Percentiles rank a stretch among this genome's conserved stretches.
Evolutionary conservation across 148 eudicot genomes (phyloP).

Genomic region (Rhododendron williamsianum): DNA sequence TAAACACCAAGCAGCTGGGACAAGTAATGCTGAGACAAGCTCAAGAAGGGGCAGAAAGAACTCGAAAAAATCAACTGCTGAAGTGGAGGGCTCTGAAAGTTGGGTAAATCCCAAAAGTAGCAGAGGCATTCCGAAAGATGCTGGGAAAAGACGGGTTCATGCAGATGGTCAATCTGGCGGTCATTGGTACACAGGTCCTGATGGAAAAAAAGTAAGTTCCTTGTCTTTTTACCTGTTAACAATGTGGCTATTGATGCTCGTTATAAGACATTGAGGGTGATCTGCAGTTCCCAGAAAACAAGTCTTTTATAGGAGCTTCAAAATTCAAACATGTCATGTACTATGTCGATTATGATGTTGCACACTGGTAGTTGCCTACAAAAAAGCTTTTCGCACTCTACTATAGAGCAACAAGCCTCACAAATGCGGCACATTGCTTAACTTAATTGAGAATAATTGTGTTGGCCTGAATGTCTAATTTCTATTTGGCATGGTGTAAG

Average conservation of each 20-base stretch:
- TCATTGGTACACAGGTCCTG: constrained; percentile 62
- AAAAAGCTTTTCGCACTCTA: neutral
- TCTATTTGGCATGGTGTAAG: neutral
- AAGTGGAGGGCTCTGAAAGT: constrained; percentile 35
- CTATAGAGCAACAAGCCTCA: neutral
- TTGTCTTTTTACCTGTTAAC: neutral
- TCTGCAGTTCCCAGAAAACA: neutral
- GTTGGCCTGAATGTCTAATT: neutral
- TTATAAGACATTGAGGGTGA: neutral
- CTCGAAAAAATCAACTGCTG: constrained; percentile 28
- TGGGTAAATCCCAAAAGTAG: constrained; percentile 65
- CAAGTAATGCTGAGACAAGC: constrained; percentile 20
- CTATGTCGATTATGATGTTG: neutral
- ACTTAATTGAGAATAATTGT: neutral
- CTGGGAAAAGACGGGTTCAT: constrained; percentile 77
- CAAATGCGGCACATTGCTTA: neutral
- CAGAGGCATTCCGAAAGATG: constrained; percentile 53
- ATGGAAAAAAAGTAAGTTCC: constrained; percentile 70
- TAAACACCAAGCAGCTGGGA: constrained; percentile 33
- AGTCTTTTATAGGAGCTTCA: neutral
- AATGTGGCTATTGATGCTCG: neutral
- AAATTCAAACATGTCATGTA: neutral
- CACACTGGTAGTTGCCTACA: neutral
- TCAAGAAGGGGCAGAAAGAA: constrained; percentile 42
- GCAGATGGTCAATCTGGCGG: constrained; percentile 71